phyloP scores from a whole-genome alignment of 345 rosid species.

The Aquilaria malaccensis region DNA sequence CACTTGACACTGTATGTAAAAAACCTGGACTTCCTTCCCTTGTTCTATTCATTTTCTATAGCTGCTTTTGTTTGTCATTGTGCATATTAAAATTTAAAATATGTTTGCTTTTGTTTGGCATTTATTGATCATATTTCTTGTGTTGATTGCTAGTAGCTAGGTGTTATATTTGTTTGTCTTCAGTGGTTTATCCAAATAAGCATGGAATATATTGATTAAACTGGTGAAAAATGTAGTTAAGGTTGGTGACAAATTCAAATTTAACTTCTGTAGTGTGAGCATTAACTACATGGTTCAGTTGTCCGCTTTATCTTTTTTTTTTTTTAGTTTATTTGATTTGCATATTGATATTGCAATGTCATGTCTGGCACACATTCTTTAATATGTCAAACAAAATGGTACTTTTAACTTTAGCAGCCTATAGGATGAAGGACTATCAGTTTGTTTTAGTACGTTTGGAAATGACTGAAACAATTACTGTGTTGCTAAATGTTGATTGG shows the following conservation, averaged over 20 bases:
- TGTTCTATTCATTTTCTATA: neutral
- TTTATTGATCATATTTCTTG: neutral
- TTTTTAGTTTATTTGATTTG: neutral
- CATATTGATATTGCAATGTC: neutral
- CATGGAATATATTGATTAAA: neutral
- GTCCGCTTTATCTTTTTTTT: neutral
- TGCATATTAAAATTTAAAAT: neutral
- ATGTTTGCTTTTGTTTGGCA: conserved; percentile 1
- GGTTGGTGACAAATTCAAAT: neutral
- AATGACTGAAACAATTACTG: no score
- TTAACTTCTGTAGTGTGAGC: neutral
- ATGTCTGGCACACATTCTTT: neutral
- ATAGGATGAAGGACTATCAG: no score
- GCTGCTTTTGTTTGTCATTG: neutral
- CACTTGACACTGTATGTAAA: conserved; percentile 57
- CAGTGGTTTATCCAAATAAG: neutral
- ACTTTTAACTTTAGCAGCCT: no score
- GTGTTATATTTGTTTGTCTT: neutral
- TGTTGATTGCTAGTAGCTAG: neutral
- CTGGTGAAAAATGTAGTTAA: neutral
- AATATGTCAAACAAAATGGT: neutral
- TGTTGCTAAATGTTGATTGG: no score
- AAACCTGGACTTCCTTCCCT: neutral
- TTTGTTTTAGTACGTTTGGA: no score
- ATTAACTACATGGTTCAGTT: neutral